Percentiles rank a stretch among this genome's conserved stretches.
Evolutionary conservation across 331 rosid genomes (phyloP).

Genomic region (Acacia concinna): DNA sequence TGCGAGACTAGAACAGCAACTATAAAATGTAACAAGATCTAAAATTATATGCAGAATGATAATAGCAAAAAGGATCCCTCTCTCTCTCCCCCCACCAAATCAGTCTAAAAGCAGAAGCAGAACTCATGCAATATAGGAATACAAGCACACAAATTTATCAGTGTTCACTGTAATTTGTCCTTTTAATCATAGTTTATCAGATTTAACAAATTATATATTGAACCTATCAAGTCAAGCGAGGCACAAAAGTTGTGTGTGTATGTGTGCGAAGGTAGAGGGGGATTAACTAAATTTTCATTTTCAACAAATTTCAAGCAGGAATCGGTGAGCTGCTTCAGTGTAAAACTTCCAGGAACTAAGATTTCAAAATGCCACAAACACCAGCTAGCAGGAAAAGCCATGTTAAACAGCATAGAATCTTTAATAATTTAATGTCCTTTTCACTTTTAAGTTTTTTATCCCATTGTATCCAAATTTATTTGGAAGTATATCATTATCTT

Average conservation of each 20-base stretch:
- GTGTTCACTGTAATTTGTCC: not conserved
- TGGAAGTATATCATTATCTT: not conserved
- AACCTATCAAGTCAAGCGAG: not conserved
- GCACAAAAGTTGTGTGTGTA: not conserved
- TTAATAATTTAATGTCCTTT: not conserved
- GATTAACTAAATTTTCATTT: not conserved
- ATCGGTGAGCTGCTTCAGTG: not conserved
- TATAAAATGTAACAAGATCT: not conserved
- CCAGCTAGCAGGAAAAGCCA: not conserved
- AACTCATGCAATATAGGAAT: not conserved
- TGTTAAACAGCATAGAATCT: not conserved
- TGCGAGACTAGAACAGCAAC: conserved; percentile 1
- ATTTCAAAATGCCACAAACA: not conserved
- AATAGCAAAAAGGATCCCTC: not conserved
- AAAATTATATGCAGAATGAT: not conserved
- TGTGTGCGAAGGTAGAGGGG: not conserved
- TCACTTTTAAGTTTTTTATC: not conserved
- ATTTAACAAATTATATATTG: not conserved
- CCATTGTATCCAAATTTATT: not conserved
- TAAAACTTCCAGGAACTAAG: not conserved
- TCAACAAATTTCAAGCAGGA: not conserved
- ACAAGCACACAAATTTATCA: not conserved
- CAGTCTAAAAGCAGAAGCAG: not conserved
- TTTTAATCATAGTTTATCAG: not conserved
- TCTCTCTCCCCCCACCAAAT: not conserved